These are phyloP conservation scores for Coemansia sp. DNA, from an alignment of 192 early-diverging fungal species.

Conservation along the genomic window DNA sequence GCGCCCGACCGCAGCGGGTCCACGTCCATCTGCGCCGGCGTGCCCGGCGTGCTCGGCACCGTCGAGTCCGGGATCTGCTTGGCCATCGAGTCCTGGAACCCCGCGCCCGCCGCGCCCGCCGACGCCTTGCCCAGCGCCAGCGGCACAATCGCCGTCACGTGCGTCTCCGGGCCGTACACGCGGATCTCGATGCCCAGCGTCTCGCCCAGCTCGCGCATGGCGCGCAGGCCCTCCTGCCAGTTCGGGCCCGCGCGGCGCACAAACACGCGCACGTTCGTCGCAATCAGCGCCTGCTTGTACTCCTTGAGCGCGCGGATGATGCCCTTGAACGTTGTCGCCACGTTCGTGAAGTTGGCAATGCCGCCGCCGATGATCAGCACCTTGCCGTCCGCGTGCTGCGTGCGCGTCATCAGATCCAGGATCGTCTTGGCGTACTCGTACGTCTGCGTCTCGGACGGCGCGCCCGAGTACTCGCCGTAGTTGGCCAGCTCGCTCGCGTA, in stretches of 20 bases:
- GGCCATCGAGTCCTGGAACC: constrained; percentile 58
- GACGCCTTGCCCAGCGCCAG: constrained; percentile 69
- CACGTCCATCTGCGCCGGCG: constrained; percentile 41
- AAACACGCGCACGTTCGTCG: constrained; percentile 90
- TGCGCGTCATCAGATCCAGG: constrained; percentile 95
- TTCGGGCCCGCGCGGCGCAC: constrained; percentile 98
- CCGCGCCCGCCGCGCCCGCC: constrained; percentile 56
- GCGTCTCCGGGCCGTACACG: constrained; percentile 96
- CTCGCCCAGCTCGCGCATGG: constrained; percentile 92
- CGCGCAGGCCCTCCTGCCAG: constrained; percentile 97
- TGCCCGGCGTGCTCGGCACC: constrained; percentile 46
- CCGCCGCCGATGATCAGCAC: constrained; percentile 98
- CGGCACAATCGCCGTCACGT: constrained; percentile 98
- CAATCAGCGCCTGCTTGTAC: constrained; percentile 84
- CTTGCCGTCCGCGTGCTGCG: constrained; percentile 85
- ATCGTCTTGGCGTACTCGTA: constrained; percentile 99
- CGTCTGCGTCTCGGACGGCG: constrained; percentile 98
- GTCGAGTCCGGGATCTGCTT: constrained; percentile 55
- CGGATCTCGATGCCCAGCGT: constrained; percentile 91
- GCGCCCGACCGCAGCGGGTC: constrained; percentile 32
- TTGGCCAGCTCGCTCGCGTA: constrained; percentile 94
- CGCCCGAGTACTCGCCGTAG: constrained; percentile 99
- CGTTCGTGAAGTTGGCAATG: constrained; percentile 99
- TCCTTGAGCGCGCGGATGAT: constrained; percentile 92
- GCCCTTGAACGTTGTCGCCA: constrained; percentile 99